Evolutionary conservation across 805 yeast species (phyloP).

Genomic region (Yamadazyma scolyti): DNA sequence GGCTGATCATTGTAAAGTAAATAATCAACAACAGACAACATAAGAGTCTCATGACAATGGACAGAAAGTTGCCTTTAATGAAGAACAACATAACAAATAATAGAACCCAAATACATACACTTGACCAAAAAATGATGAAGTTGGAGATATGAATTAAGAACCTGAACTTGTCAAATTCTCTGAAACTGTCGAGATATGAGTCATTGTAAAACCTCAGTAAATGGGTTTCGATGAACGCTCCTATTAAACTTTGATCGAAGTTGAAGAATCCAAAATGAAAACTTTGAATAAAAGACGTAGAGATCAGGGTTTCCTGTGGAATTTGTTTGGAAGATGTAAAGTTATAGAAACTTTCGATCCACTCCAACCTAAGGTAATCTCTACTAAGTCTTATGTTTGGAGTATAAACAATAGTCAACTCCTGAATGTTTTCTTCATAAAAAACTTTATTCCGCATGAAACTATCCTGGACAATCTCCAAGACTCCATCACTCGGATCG

Average conservation of each 20-base stretch:
- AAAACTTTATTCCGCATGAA: slow-evolving; percentile 18
- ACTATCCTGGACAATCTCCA: slow-evolving; percentile 7
- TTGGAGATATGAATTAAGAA: slow-evolving; percentile 7
- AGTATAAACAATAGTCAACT: slow-evolving; percentile 15
- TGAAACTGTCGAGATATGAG: slow-evolving; percentile 1
- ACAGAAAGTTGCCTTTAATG: too few species aligned
- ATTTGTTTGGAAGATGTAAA: background rate
- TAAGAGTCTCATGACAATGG: too few species aligned
- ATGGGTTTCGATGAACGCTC: too few species aligned
- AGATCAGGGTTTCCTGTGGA: slow-evolving; percentile 1
- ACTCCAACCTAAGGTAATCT: background rate
- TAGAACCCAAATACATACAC: too few species aligned
- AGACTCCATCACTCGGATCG: slow-evolving; percentile 1
- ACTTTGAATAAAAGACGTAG: background rate
- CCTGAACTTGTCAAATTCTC: slow-evolving; percentile 2
- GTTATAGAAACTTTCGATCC: background rate
- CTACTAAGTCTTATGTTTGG: slow-evolving; percentile 10
- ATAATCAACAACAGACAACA: too few species aligned
- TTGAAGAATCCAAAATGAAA: too few species aligned
- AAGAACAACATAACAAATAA: too few species aligned
- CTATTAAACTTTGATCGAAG: too few species aligned
- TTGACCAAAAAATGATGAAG: slow-evolving; percentile 2
- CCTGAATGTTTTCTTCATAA: slow-evolving; percentile 12
- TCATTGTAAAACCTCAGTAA: too few species aligned
- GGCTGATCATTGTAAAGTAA: too few species aligned